Evolutionary conservation across 1,139 yeast genomes (phyloP).

Genomic region (Yamadazyma aaseri): DNA sequence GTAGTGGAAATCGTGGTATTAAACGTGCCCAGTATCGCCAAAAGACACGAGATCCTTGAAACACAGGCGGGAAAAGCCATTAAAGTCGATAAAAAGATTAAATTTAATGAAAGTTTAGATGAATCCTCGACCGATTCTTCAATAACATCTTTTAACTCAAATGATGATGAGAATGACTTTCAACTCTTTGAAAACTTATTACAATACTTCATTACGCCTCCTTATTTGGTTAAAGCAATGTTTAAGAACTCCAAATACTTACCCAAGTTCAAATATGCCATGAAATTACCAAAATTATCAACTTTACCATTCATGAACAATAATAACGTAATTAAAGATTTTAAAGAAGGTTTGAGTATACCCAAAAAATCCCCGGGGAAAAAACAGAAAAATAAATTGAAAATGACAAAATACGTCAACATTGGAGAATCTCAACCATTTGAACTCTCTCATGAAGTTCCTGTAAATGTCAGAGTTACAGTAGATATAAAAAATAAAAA

Average conservation of each 20-base stretch:
- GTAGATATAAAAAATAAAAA: conserved; percentile 62
- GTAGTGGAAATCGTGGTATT: conserved; percentile 74
- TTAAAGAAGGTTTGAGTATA: conserved; percentile 71
- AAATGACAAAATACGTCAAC: conserved; percentile 70
- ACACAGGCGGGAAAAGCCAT: conserved; percentile 20
- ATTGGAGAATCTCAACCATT: conserved; percentile 62
- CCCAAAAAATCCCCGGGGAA: conserved; percentile 49
- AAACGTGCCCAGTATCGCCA: conserved; percentile 38
- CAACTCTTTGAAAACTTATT: conserved; percentile 66
- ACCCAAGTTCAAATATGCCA: conserved; percentile 63
- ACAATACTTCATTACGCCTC: conserved; percentile 85
- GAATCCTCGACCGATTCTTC: conserved; percentile 8
- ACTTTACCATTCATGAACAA: conserved; percentile 73
- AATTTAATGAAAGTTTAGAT: conserved; percentile 10
- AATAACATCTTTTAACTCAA: conserved; percentile 14
- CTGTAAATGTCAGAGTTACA: conserved; percentile 77
- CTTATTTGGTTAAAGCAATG: conserved; percentile 66
- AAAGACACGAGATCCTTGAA: conserved; percentile 16
- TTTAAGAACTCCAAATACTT: conserved; percentile 42
- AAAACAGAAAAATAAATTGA: conserved; percentile 44
- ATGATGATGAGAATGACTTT: conserved; percentile 29
- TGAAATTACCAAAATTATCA: conserved; percentile 67
- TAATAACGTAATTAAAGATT: conserved; percentile 33
- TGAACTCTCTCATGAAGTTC: conserved; percentile 65
- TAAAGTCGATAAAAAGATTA: conserved; percentile 20